Base-by-base conservation (phyloP, 192 early-diverging fungal species). In the Nowakowskiella sp. region DNA sequence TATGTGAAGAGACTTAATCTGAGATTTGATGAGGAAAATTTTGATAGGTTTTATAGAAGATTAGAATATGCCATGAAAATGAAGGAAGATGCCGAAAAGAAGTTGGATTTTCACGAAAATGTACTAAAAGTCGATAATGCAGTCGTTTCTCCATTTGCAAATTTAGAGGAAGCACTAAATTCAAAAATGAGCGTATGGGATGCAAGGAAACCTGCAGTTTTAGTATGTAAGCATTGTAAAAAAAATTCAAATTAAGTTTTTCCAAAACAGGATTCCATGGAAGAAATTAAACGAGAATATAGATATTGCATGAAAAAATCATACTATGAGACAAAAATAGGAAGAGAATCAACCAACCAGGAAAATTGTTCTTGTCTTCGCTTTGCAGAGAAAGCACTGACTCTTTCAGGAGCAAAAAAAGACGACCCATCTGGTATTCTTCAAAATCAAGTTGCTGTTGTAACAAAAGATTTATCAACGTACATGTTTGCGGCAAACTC, bases 401-500 rank as follows among this genome's bases (percentile, higher is more conserved):
- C 34, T 4, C 27, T 45, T 22, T 66, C 53, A 9, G 65, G 59
- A 0, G 62, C 47, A 1, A 42, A 43, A 10, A 29, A 34, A 16
- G 63, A 66, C 8, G 66, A 68, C 31, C 19, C 39, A 1, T 21
- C 21, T 6, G 44, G 53, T 22, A 36, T 19, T 21, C 28, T 68
- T 31, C 50, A 56, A 28, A 32, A 31, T 16, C 47, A 51, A 25
- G 67, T 68, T 1, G 58, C 58, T 5, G 47, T 28, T 1, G 58
- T 53, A 21, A 44, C 53, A 1, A 0, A 31, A 3, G 54, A 55
- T 13, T 16, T 68, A 28, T 65, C 67, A 8, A 36, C 47, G 4
- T 56, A 62, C 44, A 55, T 68, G 61, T 68, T 68, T 25, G 45
- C 24, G 31, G 67, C 67, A 7, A 68, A 68, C 32, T 24, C 58